A percentile compares a stretch with the other conserved stretches of the same genome.
phyloP scores from a whole-genome alignment of 1,139 yeast species.

The Geotrichum histeridarum region DNA sequence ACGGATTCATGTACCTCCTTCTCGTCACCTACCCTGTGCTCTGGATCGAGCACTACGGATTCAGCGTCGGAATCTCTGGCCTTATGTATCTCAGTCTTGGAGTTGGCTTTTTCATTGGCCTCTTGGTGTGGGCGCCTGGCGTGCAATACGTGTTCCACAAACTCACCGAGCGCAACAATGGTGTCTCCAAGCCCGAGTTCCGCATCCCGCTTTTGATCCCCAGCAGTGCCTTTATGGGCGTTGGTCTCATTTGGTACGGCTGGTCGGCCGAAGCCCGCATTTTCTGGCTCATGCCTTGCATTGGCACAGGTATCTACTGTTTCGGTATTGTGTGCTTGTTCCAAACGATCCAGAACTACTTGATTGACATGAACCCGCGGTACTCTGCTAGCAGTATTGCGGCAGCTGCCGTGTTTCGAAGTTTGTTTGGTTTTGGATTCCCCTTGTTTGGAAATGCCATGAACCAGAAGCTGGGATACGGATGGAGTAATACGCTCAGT shows the following conservation, averaged over 20 bases:
- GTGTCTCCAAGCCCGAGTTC: constrained; percentile 53
- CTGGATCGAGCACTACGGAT: constrained; percentile 47
- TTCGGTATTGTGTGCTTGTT: constrained; percentile 55
- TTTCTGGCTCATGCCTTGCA: constrained; percentile 53
- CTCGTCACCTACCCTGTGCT: constrained; percentile 55
- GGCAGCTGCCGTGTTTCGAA: constrained; percentile 58
- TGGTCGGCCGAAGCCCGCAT: constrained; percentile 52
- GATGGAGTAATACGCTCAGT: constrained; percentile 63
- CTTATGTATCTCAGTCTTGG: constrained; percentile 55
- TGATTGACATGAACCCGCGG: constrained; percentile 62
- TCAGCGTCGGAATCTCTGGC: constrained; percentile 49
- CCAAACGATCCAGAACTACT: constrained; percentile 55
- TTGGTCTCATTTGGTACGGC: constrained; percentile 57
- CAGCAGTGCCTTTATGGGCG: constrained; percentile 43
- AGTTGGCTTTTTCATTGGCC: constrained; percentile 48
- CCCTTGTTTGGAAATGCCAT: constrained; percentile 36
- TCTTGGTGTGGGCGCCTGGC: constrained; percentile 43
- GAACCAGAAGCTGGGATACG: constrained; percentile 45
- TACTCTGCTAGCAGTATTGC: constrained; percentile 56
- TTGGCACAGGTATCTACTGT: constrained; percentile 54
- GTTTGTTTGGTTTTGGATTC: constrained; percentile 53
- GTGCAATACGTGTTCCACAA: constrained; percentile 41
- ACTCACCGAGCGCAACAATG: constrained; percentile 43
- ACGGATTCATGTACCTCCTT: constrained; percentile 59
- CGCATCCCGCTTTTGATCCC: constrained; percentile 44